These are phyloP conservation scores for Piromyces finnis DNA, from an alignment of 192 early-diverging fungal genomes.

Conservation along the genomic window DNA sequence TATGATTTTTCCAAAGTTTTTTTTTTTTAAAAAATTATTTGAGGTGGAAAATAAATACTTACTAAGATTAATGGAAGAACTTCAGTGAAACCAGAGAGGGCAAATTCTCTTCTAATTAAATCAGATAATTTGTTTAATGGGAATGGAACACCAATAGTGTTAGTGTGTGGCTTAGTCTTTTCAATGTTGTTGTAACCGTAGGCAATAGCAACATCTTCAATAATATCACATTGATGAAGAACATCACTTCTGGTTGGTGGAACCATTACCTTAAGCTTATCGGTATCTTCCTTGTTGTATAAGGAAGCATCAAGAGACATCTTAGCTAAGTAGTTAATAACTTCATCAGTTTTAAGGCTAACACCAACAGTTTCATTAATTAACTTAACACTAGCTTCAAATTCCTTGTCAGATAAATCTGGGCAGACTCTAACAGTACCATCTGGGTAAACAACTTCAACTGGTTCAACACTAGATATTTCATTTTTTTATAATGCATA, in stretches of 20 bases:
- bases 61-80: slow-evolving; percentile 82
- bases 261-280: slow-evolving; percentile 51
- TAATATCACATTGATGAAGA: slow-evolving; percentile 90
- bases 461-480: slow-evolving; percentile 81
- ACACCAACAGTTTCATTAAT: slow-evolving; percentile 81
- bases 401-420: slow-evolving; percentile 39
- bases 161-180: slow-evolving; percentile 54
- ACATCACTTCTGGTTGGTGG: slow-evolving; percentile 87
- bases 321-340: slow-evolving; percentile 54
- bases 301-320: slow-evolving; percentile 67
- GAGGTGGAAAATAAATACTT: slow-evolving; percentile 3
- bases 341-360: slow-evolving; percentile 38
- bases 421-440: slow-evolving; percentile 51
- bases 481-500: too few relatives aligned
- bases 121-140: slow-evolving; percentile 90
- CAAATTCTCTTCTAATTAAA: slow-evolving; percentile 62
- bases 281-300: slow-evolving; percentile 16
- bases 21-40: too few relatives aligned
- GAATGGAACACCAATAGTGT: slow-evolving; percentile 71
- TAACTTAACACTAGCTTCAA: slow-evolving; percentile 62
- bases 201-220: slow-evolving; percentile 94
- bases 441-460: slow-evolving; percentile 76
- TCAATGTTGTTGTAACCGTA: slow-evolving; percentile 90
- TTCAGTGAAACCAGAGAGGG: slow-evolving; percentile 84
- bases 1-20: too few relatives aligned